Conservation (phyloP, 768 basidiomycete genomes). For the Boletus tylopilopsis region DNA sequence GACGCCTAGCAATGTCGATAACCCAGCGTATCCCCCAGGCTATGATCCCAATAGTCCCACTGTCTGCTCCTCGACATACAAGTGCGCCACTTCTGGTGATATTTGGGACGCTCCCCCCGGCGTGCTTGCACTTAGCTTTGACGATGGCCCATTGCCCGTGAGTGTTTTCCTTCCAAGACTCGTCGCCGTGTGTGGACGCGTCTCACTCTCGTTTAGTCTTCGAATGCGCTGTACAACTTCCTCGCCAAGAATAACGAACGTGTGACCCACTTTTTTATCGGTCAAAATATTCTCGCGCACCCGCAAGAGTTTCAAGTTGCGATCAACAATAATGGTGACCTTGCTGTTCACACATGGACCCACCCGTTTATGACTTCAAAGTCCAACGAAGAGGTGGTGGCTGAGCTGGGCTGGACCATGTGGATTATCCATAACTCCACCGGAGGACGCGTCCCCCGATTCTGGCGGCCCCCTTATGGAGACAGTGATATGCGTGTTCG, state of each 20-base stretch:
- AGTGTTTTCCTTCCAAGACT: conserved; percentile 10
- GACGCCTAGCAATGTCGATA: conserved; percentile 29
- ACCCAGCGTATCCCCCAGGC: conserved; percentile 37
- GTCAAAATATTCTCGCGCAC: conserved; percentile 63
- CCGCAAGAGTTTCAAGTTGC: conserved; percentile 53
- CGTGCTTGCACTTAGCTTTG: conserved; percentile 63
- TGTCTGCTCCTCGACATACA: conserved; percentile 77
- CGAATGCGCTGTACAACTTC: conserved; percentile 57
- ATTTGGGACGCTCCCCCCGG: conserved; percentile 77
- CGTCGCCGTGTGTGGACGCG: conserved; percentile 1
- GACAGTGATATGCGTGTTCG: conserved; percentile 81
- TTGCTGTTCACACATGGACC: conserved; percentile 53
- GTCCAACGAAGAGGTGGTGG: conserved; percentile 63
- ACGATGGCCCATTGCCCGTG: conserved; percentile 71
- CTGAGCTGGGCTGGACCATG: conserved; percentile 75
- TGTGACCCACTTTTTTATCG: conserved; percentile 92
- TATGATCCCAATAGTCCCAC: conserved; percentile 40
- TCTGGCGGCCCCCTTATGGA: conserved; percentile 89
- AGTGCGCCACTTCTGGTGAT: conserved; percentile 59
- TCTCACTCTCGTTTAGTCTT: conserved; percentile 32
- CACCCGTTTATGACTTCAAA: conserved; percentile 82
- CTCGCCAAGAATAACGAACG: conserved; percentile 57
- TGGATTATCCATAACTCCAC: conserved; percentile 77
- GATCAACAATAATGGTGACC: conserved; percentile 39
- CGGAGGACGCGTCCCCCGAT: conserved; percentile 69